Conservation (phyloP, 495 filamentous ascomycete species). For the Lasiosphaeris hirsuta region DNA sequence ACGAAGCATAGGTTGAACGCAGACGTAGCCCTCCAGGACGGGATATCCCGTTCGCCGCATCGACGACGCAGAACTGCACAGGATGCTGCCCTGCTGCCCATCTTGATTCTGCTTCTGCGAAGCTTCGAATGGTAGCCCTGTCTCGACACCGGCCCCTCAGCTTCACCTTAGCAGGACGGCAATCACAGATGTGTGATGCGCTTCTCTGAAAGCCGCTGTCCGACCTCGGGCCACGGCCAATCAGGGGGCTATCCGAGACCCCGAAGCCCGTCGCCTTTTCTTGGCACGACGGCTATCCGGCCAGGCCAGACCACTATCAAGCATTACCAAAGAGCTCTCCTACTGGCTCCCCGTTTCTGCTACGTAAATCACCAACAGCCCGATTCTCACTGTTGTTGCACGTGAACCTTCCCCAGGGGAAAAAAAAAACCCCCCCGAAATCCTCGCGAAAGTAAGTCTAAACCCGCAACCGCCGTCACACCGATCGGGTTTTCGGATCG, state of each 20-base stretch:
- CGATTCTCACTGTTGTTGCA: too few relatives aligned
- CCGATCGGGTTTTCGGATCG: background rate
- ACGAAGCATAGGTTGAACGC: background rate
- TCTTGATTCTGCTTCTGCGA: background rate
- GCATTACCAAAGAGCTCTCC: background rate
- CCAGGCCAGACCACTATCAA: background rate
- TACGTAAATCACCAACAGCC: constrained; percentile 2
- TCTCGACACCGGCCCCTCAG: background rate
- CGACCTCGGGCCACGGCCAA: background rate
- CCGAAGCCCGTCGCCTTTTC: background rate
- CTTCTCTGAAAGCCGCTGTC: background rate
- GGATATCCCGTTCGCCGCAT: constrained; percentile 1
- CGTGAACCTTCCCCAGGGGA: too few relatives aligned
- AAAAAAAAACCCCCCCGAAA: too few relatives aligned
- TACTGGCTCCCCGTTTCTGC: constrained; percentile 1
- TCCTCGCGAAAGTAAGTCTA: too few relatives aligned
- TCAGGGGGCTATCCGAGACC: background rate
- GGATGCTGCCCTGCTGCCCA: background rate
- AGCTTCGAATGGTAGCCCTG: background rate
- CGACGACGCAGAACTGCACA: too few relatives aligned
- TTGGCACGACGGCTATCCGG: background rate
- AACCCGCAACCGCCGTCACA: background rate
- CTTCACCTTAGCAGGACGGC: background rate
- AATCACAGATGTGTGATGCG: background rate
- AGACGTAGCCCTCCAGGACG: background rate